phyloP scores from a whole-genome alignment of 257 asterid species.

The Solanum dulcamara region DNA sequence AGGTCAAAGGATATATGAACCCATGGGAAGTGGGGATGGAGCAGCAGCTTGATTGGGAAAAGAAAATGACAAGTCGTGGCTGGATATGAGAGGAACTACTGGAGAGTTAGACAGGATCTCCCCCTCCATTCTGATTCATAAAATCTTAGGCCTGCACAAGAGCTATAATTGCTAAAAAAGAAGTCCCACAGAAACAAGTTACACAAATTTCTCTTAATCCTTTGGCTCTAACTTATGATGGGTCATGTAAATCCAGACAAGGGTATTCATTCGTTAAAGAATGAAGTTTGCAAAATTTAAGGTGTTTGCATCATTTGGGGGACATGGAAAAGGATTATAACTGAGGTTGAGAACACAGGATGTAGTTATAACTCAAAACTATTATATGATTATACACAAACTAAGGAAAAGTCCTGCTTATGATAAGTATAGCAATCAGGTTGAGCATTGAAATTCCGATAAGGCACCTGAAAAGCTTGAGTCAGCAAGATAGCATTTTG shows the following conservation, averaged over 20 bases:
- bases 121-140: background rate
- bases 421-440: background rate
- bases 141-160: background rate
- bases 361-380: background rate
- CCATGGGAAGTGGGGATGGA: background rate
- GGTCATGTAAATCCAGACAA: background rate
- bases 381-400: background rate
- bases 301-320: background rate
- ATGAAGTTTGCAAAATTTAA: background rate
- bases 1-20: background rate
- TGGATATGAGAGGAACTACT: background rate
- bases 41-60: background rate
- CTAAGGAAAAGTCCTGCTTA: background rate
- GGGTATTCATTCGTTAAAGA: background rate
- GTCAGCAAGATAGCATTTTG: constrained; percentile 83
- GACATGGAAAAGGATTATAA: background rate
- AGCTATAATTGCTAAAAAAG: background rate
- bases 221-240: background rate
- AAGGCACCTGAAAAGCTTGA: constrained; percentile 62
- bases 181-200: background rate
- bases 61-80: background rate
- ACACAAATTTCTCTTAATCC: background rate
- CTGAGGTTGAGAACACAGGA: background rate
- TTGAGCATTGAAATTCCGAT: background rate
- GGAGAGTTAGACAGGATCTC: background rate